These are phyloP conservation scores for Parathielavia hyrcaniae DNA, from an alignment of 495 filamentous ascomycete species.

Conservation along the genomic window DNA sequence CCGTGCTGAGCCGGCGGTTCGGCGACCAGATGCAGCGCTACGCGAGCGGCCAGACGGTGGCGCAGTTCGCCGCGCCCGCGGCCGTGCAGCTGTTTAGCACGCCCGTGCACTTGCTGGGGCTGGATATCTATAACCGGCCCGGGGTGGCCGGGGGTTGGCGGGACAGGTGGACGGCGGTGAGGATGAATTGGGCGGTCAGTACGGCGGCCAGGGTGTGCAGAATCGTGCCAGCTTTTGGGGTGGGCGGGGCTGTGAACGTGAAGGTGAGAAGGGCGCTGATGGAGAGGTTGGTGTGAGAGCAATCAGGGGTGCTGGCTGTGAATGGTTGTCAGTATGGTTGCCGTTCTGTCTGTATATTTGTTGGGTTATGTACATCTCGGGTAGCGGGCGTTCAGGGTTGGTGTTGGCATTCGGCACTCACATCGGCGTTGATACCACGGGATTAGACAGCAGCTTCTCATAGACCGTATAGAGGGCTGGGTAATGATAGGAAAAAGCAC, in stretches of 20 bases:
- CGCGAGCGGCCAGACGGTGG: constrained; percentile 49
- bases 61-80: constrained; percentile 78
- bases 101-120: constrained; percentile 77
- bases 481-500: neutral
- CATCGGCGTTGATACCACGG: constrained; percentile 13
- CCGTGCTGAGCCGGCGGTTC: constrained; percentile 49
- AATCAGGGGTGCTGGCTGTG: neutral
- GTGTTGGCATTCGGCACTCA: neutral
- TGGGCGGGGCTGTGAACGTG: constrained; percentile 84
- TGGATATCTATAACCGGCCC: constrained; percentile 82
- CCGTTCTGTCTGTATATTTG: neutral
- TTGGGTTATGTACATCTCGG: neutral
- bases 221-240: constrained; percentile 89
- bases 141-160: constrained; percentile 39
- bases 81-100: constrained; percentile 76
- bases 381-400: neutral
- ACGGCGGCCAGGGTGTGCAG: constrained; percentile 76
- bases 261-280: constrained; percentile 55
- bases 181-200: constrained; percentile 71
- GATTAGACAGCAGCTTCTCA: constrained; percentile 3
- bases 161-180: constrained; percentile 58
- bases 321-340: neutral
- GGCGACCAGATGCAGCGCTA: constrained; percentile 41
- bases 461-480: constrained; percentile 1
- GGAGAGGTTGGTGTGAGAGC: constrained; percentile 35